Conservation (phyloP, 306 rosid species). For the Purshia tridentata region DNA sequence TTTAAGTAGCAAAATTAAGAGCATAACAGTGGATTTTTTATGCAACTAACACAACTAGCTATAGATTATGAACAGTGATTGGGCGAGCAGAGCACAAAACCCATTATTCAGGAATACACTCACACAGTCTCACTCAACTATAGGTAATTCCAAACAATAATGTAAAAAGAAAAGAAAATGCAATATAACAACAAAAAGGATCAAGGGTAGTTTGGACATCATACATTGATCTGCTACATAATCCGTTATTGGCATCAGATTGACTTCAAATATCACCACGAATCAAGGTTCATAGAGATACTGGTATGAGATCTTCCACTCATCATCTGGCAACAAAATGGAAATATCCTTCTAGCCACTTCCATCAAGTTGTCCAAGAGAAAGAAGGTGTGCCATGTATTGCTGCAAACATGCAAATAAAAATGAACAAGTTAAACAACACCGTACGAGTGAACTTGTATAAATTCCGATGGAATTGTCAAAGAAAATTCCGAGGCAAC, state of each 20-base stretch:
- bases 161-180: not conserved
- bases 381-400: conserved; percentile 93
- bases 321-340: not conserved
- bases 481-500: too few relatives aligned
- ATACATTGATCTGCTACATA: not conserved
- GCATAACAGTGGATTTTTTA: not conserved
- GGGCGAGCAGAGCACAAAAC: too few relatives aligned
- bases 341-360: conserved; percentile 37
- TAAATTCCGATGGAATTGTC: not conserved
- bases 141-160: not conserved
- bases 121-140: not conserved
- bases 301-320: not conserved
- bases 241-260: not conserved
- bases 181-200: too few relatives aligned
- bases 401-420: conserved; percentile 50
- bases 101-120: not conserved
- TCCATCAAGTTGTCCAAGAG: conserved; percentile 87
- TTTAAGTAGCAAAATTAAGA: not conserved
- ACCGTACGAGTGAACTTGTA: not conserved
- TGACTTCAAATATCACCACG: not conserved
- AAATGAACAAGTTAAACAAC: not conserved
- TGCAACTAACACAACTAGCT: not conserved
- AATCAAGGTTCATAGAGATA: not conserved
- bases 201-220: conserved; percentile 1
- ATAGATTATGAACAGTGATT: not conserved